Conservation (phyloP, 495 filamentous ascomycete species). For the Staphylotrichum tortipilum region DNA sequence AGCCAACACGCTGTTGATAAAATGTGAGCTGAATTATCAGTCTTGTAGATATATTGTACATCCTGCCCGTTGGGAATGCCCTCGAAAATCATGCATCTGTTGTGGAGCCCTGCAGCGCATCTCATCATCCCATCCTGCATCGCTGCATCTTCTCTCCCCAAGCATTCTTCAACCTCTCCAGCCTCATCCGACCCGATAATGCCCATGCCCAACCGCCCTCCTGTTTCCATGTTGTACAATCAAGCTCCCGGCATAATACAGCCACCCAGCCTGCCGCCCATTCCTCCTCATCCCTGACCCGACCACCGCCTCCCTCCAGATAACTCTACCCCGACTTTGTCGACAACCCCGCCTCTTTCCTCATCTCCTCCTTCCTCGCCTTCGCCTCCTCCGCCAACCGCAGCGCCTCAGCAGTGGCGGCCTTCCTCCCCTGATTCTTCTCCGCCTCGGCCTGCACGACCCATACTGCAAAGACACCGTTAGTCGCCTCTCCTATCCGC, state of each 20-base stretch:
- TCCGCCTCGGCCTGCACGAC: constrained; percentile 55
- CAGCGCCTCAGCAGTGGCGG: constrained; percentile 32
- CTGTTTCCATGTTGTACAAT: neutral
- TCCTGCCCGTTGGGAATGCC: no score
- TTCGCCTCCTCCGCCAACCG: constrained; percentile 46
- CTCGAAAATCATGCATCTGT: no score
- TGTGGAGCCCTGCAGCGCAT: no score
- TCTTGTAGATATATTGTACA: no score
- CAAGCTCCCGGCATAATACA: constrained; percentile 1
- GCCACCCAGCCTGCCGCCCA: no score
- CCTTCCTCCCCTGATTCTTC: constrained; percentile 46
- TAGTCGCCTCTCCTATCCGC: neutral
- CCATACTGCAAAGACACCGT: constrained; percentile 56
- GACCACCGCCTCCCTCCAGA: neutral
- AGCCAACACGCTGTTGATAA: no score
- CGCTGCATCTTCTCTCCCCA: no score
- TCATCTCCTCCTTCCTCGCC: constrained; percentile 56
- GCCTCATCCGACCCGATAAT: no score
- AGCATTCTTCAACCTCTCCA: no score
- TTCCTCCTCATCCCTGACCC: neutral
- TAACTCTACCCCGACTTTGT: neutral
- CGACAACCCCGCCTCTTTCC: constrained; percentile 35
- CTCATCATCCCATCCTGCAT: no score
- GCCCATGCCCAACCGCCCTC: neutral
- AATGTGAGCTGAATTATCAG: no score